Base-by-base conservation (phyloP, 257 asterid genomes). In the Salvia rosmarinus region DNA sequence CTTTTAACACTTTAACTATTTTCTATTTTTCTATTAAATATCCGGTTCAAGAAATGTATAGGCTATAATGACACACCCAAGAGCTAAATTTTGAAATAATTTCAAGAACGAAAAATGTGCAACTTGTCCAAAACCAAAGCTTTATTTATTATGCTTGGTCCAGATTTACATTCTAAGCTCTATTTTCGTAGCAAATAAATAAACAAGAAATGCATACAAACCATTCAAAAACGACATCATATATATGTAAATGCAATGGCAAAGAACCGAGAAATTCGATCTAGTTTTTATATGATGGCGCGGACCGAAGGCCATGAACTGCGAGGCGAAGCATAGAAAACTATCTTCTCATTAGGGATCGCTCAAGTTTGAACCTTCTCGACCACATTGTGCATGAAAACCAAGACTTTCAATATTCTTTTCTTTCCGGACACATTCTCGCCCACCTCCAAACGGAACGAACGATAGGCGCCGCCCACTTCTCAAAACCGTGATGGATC, bases 331-430 rank as follows among this genome's bases (percentile, higher is more conserved):
- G 85, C 81, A 66, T 82, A 61, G 75, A 76, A 82, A 28, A 86
- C 79, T 0, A 82, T 75, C 78, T 82, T 84, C 74, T 86, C 91
- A 56, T 80, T 66, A 1, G 85, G 87, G 51, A 82, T 60, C 0
- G 64, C 73, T 84, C 72, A 7, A 84, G 76, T 30, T 65, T 68
- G 69, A 81, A 86, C 72, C 84, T 84, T 30, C 37, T 77, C 49
- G 10, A 83, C 87, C 28, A 82, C 79, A 64, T 86, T 86, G 73
- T 83, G 82, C 84, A 83, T 73, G 76, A 86, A 83, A 12, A 82
- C 84, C 59, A 86, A 40, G 3, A 86, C 79, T 72, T 79, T 79
- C 2, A 81, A 25, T 25, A 25, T 3, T 25, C 30, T 25, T 25
- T 25, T 3, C 30, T 42, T 34, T 34, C 30, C 2, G 30, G 30